These are phyloP conservation scores for Ramalina peruviana DNA, from an alignment of 495 filamentous ascomycete genomes.

Conservation along the genomic window DNA sequence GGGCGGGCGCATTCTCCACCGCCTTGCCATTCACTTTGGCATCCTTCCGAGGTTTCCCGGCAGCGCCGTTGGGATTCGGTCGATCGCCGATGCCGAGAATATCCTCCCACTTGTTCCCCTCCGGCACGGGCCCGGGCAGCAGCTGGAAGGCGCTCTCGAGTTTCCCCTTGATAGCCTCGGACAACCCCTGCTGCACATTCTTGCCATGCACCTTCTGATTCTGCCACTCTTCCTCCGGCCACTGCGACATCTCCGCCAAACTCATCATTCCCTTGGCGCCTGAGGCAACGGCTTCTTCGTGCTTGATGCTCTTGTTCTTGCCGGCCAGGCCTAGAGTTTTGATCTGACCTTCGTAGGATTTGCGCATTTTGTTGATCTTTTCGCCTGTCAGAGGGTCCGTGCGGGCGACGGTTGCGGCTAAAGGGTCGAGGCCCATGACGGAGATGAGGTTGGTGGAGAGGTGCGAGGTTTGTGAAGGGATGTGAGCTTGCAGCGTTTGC, in stretches of 20 bases:
- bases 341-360: slow-evolving; percentile 61
- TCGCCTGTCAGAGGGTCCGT: slow-evolving; percentile 50
- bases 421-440: slow-evolving; percentile 43
- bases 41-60: slow-evolving; percentile 12
- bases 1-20: slow-evolving; percentile 17
- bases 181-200: slow-evolving; percentile 27
- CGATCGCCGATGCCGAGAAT: slow-evolving; percentile 44
- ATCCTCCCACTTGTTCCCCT: slow-evolving; percentile 43
- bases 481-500: slow-evolving; percentile 6
- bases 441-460: slow-evolving; percentile 48
- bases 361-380: slow-evolving; percentile 60
- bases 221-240: slow-evolving; percentile 55
- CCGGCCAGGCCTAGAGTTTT: slow-evolving; percentile 48
- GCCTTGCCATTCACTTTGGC: slow-evolving; percentile 24
- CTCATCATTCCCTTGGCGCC: slow-evolving; percentile 19
- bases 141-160: slow-evolving; percentile 43
- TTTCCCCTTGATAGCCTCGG: slow-evolving; percentile 25
- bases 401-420: slow-evolving; percentile 51
- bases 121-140: slow-evolving; percentile 39
- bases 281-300: slow-evolving; percentile 28
- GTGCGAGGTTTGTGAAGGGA: slow-evolving; percentile 30
- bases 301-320: slow-evolving; percentile 43
- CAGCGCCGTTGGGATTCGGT: slow-evolving; percentile 16
- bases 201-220: slow-evolving; percentile 49
- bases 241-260: slow-evolving; percentile 23